These are phyloP conservation scores for Penicillium expansum DNA, from an alignment of 2,329 filamentous ascomycete genomes.

Conservation along the genomic window DNA sequence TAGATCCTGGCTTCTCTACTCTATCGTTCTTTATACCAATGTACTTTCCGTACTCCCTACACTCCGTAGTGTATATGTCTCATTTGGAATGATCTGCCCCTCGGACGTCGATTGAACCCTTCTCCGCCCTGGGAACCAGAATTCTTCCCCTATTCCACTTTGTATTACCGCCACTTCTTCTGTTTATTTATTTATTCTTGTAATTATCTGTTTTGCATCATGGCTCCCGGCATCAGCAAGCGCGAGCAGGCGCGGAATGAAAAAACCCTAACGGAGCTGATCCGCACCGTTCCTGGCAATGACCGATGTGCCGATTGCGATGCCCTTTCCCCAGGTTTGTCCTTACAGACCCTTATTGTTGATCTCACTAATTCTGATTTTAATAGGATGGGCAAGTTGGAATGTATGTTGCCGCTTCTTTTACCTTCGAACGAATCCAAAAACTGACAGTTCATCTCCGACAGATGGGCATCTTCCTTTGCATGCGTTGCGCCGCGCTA, in stretches of 20 bases:
- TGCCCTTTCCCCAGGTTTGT: slow-evolving; percentile 83
- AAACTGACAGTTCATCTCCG: slow-evolving; percentile 17
- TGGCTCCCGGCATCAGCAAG: slow-evolving; percentile 80
- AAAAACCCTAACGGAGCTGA: slow-evolving; percentile 82
- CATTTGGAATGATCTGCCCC: slow-evolving; percentile 6
- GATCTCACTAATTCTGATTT: slow-evolving; percentile 13
- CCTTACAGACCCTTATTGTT: slow-evolving; percentile 2
- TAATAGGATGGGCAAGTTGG: slow-evolving; percentile 89
- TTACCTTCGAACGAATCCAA: background rate
- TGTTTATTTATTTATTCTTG: slow-evolving; percentile 14
- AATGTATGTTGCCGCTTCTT: slow-evolving; percentile 61
- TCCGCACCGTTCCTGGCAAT: slow-evolving; percentile 81
- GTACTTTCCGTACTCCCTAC: too few relatives aligned
- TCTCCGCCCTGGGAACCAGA: slow-evolving; percentile 9
- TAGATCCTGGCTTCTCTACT: background rate
- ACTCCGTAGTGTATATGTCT: background rate
- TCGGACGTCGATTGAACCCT: slow-evolving; percentile 7
- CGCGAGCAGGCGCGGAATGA: slow-evolving; percentile 98
- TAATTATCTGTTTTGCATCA: slow-evolving; percentile 39
- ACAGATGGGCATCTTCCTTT: slow-evolving; percentile 90
- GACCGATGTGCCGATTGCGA: slow-evolving; percentile 91
- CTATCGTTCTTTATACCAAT: background rate
- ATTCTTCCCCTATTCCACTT: slow-evolving; percentile 14
- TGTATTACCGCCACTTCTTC: slow-evolving; percentile 15
- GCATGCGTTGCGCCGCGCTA: slow-evolving; percentile 93